A percentile compares a stretch with the other conserved stretches of the same genome.
Conservation (phyloP, 257 asterid genomes). For the Solanum appendiculatum region DNA sequence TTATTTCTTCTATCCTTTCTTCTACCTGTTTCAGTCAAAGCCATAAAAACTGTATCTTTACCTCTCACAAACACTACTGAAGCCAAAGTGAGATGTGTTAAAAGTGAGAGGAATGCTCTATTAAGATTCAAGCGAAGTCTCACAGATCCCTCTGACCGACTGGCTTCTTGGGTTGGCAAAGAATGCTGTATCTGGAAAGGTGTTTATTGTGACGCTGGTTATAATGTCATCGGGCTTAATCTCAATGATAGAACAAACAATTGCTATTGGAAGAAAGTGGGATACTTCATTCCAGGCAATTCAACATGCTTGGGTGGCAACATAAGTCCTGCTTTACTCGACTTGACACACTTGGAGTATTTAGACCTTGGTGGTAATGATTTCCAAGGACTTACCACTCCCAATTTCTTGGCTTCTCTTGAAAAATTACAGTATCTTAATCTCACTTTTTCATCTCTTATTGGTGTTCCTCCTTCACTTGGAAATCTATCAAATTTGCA, state of each 20-base stretch:
- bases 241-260: neutral
- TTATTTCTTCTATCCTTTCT: neutral
- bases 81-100: neutral
- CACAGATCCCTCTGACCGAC: neutral
- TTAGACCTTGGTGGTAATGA: constrained; percentile 13
- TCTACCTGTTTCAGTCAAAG: neutral
- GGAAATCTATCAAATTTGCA: constrained; percentile 12
- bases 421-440: constrained; percentile 5
- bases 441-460: neutral
- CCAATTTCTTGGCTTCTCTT: constrained; percentile 7
- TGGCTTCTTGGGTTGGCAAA: constrained; percentile 1
- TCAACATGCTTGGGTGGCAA: constrained; percentile 6
- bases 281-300: neutral
- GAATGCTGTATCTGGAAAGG: constrained; percentile 6
- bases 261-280: neutral
- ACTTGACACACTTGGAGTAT: neutral
- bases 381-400: constrained; percentile 1
- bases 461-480: constrained; percentile 6
- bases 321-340: constrained; percentile 8
- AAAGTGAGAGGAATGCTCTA: constrained; percentile 3
- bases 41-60: neutral
- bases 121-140: neutral
- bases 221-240: neutral
- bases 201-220: neutral
- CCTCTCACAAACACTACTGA: neutral